A percentile compares a stretch with the other conserved stretches of the same genome.
Conservation (phyloP, 768 basidiomycete genomes). For the Leccinum olivaceopallidum region DNA sequence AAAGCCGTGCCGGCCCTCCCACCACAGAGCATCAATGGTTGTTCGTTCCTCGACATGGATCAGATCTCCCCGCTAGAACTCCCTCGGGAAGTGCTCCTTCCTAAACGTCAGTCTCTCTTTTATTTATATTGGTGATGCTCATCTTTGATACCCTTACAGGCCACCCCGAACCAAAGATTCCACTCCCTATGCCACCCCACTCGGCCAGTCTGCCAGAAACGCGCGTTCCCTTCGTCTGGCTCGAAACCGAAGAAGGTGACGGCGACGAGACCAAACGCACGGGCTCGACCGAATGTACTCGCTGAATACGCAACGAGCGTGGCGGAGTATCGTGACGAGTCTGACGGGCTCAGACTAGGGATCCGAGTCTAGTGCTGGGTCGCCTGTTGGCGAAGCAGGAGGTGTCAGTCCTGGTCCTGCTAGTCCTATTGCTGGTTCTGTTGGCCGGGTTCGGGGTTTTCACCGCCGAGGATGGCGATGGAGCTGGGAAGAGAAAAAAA, state of each 20-base stretch:
- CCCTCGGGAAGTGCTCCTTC: slow-evolving; percentile 23
- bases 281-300: background rate
- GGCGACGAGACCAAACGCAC: slow-evolving; percentile 14
- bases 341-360: slow-evolving; percentile 9
- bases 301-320: background rate
- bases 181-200: slow-evolving; percentile 24
- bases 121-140: background rate
- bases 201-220: slow-evolving; percentile 22
- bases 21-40: background rate
- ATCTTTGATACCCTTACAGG: slow-evolving; percentile 10
- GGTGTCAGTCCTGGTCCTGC: background rate
- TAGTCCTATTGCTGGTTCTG: background rate
- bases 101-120: slow-evolving; percentile 9
- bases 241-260: slow-evolving; percentile 37
- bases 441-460: background rate
- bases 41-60: slow-evolving; percentile 33
- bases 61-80: slow-evolving; percentile 32
- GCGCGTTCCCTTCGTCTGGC: slow-evolving; percentile 51
- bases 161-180: slow-evolving; percentile 12
- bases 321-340: slow-evolving; percentile 32
- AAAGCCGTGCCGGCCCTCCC: slow-evolving; percentile 46
- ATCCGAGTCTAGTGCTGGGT: background rate
- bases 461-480: background rate
- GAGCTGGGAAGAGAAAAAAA: background rate
- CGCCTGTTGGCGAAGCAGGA: background rate